Percentiles rank a stretch among this genome's conserved stretches.
Conservation (phyloP, 2,329 filamentous ascomycete species). For the Lecanoromycetidae sp. region DNA sequence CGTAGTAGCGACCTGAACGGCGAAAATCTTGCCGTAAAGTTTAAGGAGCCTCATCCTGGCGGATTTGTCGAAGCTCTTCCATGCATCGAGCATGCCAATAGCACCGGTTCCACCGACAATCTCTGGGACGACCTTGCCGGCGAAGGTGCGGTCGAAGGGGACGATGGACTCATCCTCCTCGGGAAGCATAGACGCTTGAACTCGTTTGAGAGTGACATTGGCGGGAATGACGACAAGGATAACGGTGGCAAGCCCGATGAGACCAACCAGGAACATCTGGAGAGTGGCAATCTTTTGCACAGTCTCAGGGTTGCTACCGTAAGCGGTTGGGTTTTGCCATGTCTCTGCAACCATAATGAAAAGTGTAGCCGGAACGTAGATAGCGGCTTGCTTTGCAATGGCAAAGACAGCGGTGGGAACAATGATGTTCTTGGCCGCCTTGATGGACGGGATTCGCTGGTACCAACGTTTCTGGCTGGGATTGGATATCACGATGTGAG, state of each 20-base stretch:
- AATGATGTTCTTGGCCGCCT: constrained; percentile 56
- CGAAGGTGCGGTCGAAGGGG: constrained; percentile 79
- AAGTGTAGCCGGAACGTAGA: constrained; percentile 38
- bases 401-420: constrained; percentile 54
- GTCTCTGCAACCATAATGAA: constrained; percentile 22
- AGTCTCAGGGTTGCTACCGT: constrained; percentile 33
- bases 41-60: constrained; percentile 63
- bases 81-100: constrained; percentile 61
- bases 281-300: constrained; percentile 21
- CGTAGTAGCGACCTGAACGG: constrained; percentile 39
- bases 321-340: constrained; percentile 24
- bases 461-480: constrained; percentile 53
- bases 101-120: constrained; percentile 61
- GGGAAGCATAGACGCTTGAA: constrained; percentile 76
- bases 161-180: constrained; percentile 74
- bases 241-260: constrained; percentile 37
- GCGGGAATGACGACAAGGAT: constrained; percentile 62
- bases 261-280: constrained; percentile 33
- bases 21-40: constrained; percentile 60
- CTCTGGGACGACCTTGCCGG: constrained; percentile 61
- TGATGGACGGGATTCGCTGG: constrained; percentile 55
- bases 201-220: constrained; percentile 62
- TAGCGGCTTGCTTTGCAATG: constrained; percentile 40
- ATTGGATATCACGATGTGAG: constrained; percentile 70
- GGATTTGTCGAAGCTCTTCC: constrained; percentile 62